Base-by-base conservation (phyloP, 345 rosid species). In the Microthlaspi erraticum region DNA sequence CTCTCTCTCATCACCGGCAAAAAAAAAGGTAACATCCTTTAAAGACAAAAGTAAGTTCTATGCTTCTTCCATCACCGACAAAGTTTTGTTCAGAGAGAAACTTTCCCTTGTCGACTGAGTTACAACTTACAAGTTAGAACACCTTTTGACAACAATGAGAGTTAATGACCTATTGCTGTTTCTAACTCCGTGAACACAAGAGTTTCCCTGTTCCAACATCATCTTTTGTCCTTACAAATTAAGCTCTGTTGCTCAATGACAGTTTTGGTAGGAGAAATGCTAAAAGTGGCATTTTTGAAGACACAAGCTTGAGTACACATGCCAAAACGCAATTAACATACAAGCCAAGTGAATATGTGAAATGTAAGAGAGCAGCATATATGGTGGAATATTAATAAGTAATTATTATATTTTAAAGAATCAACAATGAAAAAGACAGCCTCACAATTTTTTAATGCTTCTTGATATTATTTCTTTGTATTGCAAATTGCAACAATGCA, bases 61-160 rank as follows among this genome's bases (percentile, higher is more conserved):
- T 62, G 62, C 23, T 26, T 43, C 50, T 64, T 77, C 20, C 10
- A 53, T 69, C 59, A 75, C 70, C 70, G 53, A 69, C 75, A 44
- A 55, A 54, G 20, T 63, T 53, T 60, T 43, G 38, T 14, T 52
- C 68, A 51, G 18, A 61, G 32, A 43, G 10, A 37, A 58, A 60
- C 48, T 64, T 64, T 44, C 38, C 46, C 58, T 59, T 5, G 41
- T 29, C 9, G 46, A 64, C 33, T 54, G 49, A 44, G 17, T 5
- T 50, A 60, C n/a, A 60, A 66, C 18, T 39, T 14, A 48, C n/a
- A 60, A 66, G 29, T 39, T 14, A 48, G 19, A 73, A 58, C 72
- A 73, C 33, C 17, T 33, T 39, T 42, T 32, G 59, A 55, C 63
- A 63, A 52, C 14, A 14, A 13, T 17, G 45, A 17, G n/a, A 18